Conservation (phyloP, 1,284 basidiomycete genomes). For the Trichosporon coremiiforme region DNA sequence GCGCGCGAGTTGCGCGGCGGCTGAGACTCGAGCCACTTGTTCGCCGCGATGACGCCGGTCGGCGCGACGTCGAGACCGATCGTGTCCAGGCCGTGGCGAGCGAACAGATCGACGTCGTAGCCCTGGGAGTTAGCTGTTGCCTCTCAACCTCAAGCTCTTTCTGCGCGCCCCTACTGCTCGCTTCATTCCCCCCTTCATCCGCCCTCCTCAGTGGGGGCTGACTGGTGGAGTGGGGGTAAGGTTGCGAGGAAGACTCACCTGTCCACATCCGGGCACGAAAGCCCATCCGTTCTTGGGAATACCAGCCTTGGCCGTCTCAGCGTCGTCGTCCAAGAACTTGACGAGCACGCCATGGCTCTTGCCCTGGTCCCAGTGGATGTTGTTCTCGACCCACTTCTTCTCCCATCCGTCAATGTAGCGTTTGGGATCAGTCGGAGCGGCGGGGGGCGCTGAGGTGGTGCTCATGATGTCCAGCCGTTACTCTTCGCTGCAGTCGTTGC, state of each 20-base stretch:
- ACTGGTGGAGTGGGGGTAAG: too few relatives aligned
- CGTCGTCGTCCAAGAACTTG: constrained; percentile 61
- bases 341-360: constrained; percentile 63
- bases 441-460: background rate
- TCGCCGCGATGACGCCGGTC: constrained; percentile 62
- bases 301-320: constrained; percentile 50
- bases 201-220: too few relatives aligned
- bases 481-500: too few relatives aligned
- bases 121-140: constrained; percentile 58
- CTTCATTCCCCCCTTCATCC: too few relatives aligned
- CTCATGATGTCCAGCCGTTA: background rate
- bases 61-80: constrained; percentile 64
- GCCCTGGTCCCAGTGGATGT: constrained; percentile 63
- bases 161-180: too few relatives aligned
- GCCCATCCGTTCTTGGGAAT: constrained; percentile 64
- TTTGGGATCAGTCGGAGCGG: background rate
- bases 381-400: constrained; percentile 51
- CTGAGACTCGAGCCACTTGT: constrained; percentile 55
- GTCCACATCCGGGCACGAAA: constrained; percentile 72
- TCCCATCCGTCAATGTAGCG: constrained; percentile 33
- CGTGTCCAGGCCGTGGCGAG: constrained; percentile 60
- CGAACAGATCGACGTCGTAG: constrained; percentile 67
- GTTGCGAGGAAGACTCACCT: constrained; percentile 56
- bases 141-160: too few relatives aligned
- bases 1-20: constrained; percentile 18